Percentiles rank a stretch among this genome's conserved stretches.
Evolutionary conservation across 2,329 filamentous ascomycete genomes (phyloP).

Genomic region (Apiospora malaysiana): DNA sequence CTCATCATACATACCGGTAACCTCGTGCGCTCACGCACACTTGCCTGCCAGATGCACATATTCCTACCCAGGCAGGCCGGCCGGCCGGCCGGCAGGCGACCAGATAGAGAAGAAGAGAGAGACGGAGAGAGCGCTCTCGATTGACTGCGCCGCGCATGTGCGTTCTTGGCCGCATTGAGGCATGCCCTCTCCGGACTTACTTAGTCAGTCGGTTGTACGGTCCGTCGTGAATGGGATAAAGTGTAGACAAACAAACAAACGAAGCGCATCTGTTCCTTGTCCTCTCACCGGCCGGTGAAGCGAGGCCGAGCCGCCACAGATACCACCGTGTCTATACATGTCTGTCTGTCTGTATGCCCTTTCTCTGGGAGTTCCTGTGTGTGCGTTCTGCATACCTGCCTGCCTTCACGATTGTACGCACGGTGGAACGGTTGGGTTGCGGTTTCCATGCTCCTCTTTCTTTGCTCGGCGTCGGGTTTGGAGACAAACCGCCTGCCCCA

Average conservation of each 20-base stretch:
- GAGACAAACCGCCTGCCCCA: neutral
- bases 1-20: too few species aligned
- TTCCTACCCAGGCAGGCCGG: too few species aligned
- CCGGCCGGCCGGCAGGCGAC: neutral
- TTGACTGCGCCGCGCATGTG: neutral
- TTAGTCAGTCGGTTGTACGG: neutral
- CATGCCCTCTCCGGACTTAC: neutral
- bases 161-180: neutral
- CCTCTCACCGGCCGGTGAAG: neutral
- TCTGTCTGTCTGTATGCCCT: too few species aligned
- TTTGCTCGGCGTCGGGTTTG: neutral
- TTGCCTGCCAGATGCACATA: conserved; percentile 1
- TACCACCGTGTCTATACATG: neutral
- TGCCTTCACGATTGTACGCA: neutral
- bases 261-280: neutral
- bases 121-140: neutral
- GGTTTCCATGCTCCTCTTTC: neutral
- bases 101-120: neutral
- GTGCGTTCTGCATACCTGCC: too few species aligned
- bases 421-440: neutral
- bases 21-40: neutral
- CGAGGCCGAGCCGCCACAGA: neutral
- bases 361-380: neutral
- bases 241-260: neutral
- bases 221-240: neutral